A percentile compares a stretch with the other conserved stretches of the same genome.
Evolutionary conservation across 2,329 filamentous ascomycete species (phyloP).

Genomic region (Penicillium olsonii): DNA sequence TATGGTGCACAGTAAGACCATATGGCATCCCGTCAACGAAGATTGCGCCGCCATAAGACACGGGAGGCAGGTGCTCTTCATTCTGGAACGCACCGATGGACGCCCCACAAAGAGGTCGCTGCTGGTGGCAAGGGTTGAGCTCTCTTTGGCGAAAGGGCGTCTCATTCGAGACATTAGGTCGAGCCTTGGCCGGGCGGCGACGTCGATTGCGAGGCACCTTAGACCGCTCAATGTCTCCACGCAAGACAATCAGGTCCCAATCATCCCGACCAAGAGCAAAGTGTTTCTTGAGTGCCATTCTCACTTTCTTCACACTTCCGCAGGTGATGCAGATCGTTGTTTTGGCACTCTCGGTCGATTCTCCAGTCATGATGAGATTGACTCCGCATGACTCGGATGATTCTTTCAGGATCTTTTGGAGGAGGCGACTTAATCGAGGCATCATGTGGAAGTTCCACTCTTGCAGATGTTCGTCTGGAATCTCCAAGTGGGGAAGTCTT

Average conservation of each 20-base stretch:
- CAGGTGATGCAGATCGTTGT: constrained; percentile 67
- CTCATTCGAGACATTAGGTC: constrained; percentile 27
- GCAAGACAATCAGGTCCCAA: constrained; percentile 63
- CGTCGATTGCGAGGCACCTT: constrained; percentile 51
- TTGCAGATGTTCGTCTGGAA: constrained; percentile 57
- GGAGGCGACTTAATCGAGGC: constrained; percentile 58
- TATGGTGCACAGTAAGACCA: constrained; percentile 96
- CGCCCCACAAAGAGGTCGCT: constrained; percentile 77
- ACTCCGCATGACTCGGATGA: constrained; percentile 63
- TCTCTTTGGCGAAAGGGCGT: constrained; percentile 32
- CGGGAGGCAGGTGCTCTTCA: constrained; percentile 81
- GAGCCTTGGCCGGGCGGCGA: constrained; percentile 38
- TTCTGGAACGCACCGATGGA: constrained; percentile 91
- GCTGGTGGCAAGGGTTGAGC: constrained; percentile 74
- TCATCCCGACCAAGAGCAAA: constrained; percentile 58
- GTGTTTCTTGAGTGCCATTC: constrained; percentile 58
- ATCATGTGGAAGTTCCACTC: constrained; percentile 62
- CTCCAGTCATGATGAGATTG: constrained; percentile 61
- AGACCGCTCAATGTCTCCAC: constrained; percentile 58
- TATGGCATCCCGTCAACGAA: constrained; percentile 81
- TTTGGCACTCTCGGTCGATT: constrained; percentile 56
- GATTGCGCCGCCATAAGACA: constrained; percentile 86
- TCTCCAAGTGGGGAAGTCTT: constrained; percentile 51
- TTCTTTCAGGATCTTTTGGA: constrained; percentile 60
- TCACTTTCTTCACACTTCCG: constrained; percentile 59